Conservation (phyloP, 768 basidiomycete genomes). For the Boletus reticuloceps region DNA sequence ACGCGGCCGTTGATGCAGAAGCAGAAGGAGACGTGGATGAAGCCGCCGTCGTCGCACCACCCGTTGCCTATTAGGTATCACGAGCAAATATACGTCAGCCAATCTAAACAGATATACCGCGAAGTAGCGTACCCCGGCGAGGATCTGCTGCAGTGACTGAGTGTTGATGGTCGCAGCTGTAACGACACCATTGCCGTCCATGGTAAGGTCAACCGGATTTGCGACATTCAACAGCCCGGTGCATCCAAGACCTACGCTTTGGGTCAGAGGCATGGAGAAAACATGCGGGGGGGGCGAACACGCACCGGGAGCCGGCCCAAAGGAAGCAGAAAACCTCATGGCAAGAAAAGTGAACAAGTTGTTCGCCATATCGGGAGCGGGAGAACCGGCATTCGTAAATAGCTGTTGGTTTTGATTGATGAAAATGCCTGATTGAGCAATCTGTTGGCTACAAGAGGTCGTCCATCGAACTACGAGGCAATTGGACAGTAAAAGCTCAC, state of each 20-base stretch:
- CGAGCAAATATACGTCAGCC: not conserved
- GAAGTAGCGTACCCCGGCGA: constrained; percentile 1
- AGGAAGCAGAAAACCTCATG: constrained; percentile 25
- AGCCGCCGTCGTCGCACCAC: not conserved
- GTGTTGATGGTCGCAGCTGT: constrained; percentile 25
- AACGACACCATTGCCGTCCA: constrained; percentile 24
- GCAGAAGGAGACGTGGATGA: not conserved
- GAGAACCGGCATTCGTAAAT: constrained; percentile 19
- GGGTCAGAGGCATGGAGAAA: not conserved
- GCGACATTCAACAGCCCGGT: constrained; percentile 17
- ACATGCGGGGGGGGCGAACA: not conserved
- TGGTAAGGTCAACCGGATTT: constrained; percentile 24
- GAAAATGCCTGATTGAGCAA: constrained; percentile 22
- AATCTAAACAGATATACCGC: not conserved
- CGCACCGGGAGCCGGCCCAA: constrained; percentile 25
- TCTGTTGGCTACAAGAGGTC: constrained; percentile 15
- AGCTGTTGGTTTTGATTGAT: constrained; percentile 20
- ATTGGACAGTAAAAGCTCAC: not conserved
- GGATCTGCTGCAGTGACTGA: constrained; percentile 19
- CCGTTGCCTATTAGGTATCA: not conserved
- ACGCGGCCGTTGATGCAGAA: not conserved
- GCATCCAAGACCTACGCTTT: constrained; percentile 21
- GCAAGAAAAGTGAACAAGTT: constrained; percentile 30
- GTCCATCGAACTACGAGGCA: not conserved
- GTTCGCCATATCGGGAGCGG: constrained; percentile 19